Conservation (phyloP, 2,329 filamentous ascomycete genomes). For the Paecilomyces niveus region DNA sequence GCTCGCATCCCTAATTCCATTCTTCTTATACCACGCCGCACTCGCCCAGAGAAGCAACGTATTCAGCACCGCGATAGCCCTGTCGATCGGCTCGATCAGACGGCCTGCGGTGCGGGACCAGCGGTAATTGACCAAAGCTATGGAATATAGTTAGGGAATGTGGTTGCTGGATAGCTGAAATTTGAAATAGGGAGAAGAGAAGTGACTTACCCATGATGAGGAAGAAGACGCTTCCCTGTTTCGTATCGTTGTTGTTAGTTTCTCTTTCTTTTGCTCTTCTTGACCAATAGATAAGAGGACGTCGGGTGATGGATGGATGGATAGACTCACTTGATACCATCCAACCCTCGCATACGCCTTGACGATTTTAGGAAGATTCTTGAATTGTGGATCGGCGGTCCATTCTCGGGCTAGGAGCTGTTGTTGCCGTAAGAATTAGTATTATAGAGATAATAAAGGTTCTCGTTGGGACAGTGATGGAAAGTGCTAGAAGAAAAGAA, state of each 20-base stretch:
- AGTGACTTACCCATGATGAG: constrained; percentile 13
- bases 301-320: neutral
- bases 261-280: too few species aligned
- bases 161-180: neutral
- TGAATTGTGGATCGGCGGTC: constrained; percentile 17
- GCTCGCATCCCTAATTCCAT: constrained; percentile 16
- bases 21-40: constrained; percentile 22
- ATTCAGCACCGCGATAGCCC: constrained; percentile 19
- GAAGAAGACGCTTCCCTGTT: constrained; percentile 19
- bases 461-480: too few species aligned
- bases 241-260: neutral
- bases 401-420: constrained; percentile 15
- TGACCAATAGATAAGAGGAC: too few species aligned
- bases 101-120: constrained; percentile 14
- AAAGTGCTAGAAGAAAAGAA: too few species aligned
- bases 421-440: neutral
- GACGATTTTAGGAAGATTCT: constrained; percentile 7
- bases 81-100: constrained; percentile 21
- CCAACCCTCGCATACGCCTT: constrained; percentile 13
- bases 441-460: neutral
- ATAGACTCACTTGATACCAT: constrained; percentile 18
- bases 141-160: neutral
- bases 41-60: constrained; percentile 20
- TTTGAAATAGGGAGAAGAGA: neutral
- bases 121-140: constrained; percentile 20